A percentile compares a stretch with the other conserved stretches of the same genome.
Evolutionary conservation across 2,329 filamentous ascomycete species (phyloP).

Genomic region (Fusarium sp.): DNA sequence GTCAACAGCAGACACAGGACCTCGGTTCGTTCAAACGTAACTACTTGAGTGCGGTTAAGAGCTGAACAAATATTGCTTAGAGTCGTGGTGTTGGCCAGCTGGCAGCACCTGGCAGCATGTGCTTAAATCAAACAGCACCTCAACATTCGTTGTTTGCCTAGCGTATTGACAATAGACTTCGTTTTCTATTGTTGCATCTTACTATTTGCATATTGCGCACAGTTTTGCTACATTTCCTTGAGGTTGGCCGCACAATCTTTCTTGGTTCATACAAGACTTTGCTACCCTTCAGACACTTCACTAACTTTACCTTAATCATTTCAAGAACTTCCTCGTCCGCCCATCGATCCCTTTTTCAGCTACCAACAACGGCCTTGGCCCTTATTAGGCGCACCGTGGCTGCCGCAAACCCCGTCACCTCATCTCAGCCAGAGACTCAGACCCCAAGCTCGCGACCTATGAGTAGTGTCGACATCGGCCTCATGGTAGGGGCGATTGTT

Average conservation of each 20-base stretch:
- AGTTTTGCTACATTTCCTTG: not conserved
- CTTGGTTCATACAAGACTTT: not conserved
- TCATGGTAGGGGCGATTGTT: conserved; percentile 43
- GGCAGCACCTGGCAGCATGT: conserved; percentile 10
- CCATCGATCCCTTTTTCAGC: not conserved
- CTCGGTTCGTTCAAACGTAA: not conserved
- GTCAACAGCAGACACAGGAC: not conserved
- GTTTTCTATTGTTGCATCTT: not conserved
- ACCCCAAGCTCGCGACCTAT: conserved; percentile 16
- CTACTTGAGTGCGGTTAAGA: not conserved
- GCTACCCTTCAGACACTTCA: not conserved
- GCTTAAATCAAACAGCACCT: not conserved
- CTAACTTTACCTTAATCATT: not conserved
- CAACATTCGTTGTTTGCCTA: conserved; percentile 5
- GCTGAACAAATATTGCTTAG: not conserved
- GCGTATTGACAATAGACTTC: not conserved
- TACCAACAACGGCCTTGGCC: not conserved
- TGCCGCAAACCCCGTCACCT: not conserved
- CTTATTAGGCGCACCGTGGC: not conserved
- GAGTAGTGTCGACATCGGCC: conserved; percentile 45
- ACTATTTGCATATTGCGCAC: not conserved
- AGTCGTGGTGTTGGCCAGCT: conserved; percentile 1
- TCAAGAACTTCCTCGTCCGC: not conserved
- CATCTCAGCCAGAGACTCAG: conserved; percentile 2
- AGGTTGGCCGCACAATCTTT: not conserved